Percentiles rank a stretch among this genome's conserved stretches.
Evolutionary conservation across 176 grass and related monocot species (phyloP).

Genomic region (Miscanthus lutarioriparius): DNA sequence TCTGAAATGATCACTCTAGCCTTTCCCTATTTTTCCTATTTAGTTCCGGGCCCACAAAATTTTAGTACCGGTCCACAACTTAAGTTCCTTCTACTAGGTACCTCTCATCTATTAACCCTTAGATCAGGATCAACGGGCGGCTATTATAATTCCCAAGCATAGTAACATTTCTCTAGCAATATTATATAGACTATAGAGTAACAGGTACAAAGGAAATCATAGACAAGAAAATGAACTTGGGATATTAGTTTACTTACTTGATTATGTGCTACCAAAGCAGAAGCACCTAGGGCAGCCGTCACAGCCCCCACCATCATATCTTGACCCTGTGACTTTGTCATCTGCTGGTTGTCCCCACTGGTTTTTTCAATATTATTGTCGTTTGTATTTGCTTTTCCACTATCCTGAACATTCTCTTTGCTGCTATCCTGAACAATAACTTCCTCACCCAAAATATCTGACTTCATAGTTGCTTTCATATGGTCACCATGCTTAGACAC

Average conservation of each 20-base stretch:
- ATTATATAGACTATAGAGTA: background rate
- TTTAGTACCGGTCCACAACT: too few species aligned
- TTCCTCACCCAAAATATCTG: conserved; percentile 35
- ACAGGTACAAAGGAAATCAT: background rate
- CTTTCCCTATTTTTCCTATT: too few species aligned
- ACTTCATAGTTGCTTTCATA: conserved; percentile 37
- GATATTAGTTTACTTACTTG: conserved; percentile 55
- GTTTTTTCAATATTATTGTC: conserved; percentile 25
- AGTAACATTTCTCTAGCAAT: background rate
- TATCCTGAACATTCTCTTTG: conserved; percentile 21
- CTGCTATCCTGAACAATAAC: conserved; percentile 29
- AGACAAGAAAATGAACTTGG: conserved; percentile 12
- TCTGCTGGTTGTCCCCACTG: conserved; percentile 31
- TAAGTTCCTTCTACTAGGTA: too few species aligned
- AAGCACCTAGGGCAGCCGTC: conserved; percentile 88
- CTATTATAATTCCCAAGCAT: too few species aligned
- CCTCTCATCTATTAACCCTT: too few species aligned
- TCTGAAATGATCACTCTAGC: too few species aligned
- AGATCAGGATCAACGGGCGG: too few species aligned
- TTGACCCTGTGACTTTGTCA: conserved; percentile 42
- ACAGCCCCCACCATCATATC: conserved; percentile 87
- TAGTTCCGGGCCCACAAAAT: too few species aligned
- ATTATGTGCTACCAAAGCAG: conserved; percentile 74
- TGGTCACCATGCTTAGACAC: conserved; percentile 46
- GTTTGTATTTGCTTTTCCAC: conserved; percentile 18